Percentiles rank a stretch among this genome's conserved stretches.
Conservation (phyloP, 1,284 basidiomycete species). For the Papiliotrema terrestris region DNA sequence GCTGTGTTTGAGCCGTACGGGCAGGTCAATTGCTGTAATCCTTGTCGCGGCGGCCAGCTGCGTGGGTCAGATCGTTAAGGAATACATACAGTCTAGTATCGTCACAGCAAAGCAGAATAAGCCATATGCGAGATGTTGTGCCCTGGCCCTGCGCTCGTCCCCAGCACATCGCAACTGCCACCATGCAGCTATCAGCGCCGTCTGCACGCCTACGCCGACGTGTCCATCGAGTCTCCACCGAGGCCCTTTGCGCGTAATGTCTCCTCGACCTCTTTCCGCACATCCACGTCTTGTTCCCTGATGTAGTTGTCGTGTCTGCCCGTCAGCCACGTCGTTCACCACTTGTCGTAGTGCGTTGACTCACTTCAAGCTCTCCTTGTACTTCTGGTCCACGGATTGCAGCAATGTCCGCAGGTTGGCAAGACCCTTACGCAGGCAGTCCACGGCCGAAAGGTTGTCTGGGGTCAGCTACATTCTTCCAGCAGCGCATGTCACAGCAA, state of each 20-base stretch:
- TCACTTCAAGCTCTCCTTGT: constrained; percentile 9
- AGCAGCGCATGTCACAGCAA: not conserved
- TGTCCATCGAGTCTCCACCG: constrained; percentile 24
- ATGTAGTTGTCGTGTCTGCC: constrained; percentile 38
- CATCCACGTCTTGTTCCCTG: constrained; percentile 45
- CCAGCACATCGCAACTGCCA: too few species aligned
- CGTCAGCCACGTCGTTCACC: constrained; percentile 11
- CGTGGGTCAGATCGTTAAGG: too few species aligned
- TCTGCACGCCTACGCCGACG: not conserved
- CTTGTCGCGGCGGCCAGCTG: too few species aligned
- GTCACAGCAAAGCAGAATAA: too few species aligned
- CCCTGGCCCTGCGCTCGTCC: too few species aligned
- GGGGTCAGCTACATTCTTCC: not conserved
- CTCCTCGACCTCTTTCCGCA: constrained; percentile 38
- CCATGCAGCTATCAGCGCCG: too few species aligned
- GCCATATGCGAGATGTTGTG: too few species aligned
- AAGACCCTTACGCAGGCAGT: constrained; percentile 70
- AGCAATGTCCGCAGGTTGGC: constrained; percentile 62
- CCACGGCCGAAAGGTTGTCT: constrained; percentile 76
- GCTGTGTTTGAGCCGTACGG: too few species aligned
- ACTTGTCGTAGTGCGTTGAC: not conserved
- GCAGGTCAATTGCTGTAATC: too few species aligned
- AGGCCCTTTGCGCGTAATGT: constrained; percentile 35
- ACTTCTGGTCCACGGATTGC: constrained; percentile 20
- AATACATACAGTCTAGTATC: too few species aligned